These are phyloP conservation scores for Parastagonospora avenae DNA, from an alignment of 2,329 filamentous ascomycete species.

Conservation along the genomic window DNA sequence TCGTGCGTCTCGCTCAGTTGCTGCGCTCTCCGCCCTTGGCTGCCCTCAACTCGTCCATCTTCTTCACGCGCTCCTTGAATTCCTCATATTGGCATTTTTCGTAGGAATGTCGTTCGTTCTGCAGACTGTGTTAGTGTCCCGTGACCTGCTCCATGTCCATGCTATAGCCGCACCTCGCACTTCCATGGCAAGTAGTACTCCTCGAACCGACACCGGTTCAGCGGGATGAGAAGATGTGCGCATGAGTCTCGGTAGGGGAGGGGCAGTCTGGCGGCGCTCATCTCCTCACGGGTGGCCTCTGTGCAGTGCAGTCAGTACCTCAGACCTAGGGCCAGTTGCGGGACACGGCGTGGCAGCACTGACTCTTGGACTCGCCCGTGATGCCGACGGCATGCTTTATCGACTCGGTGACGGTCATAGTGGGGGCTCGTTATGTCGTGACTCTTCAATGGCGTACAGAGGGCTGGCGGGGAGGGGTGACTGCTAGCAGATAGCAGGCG, in stretches of 20 bases:
- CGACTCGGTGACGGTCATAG: constrained; percentile 51
- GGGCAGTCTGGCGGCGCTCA: constrained; percentile 88
- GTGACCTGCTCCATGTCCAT: neutral
- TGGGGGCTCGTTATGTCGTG: constrained; percentile 20
- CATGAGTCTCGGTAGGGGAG: constrained; percentile 94
- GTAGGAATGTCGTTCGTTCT: constrained; percentile 97
- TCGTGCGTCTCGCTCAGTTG: constrained; percentile 62
- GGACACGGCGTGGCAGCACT: constrained; percentile 26
- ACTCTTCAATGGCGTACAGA: constrained; percentile 28
- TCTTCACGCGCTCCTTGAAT: constrained; percentile 97
- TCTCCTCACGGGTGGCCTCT: constrained; percentile 87
- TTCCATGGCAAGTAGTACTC: constrained; percentile 97
- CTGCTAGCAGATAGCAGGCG: constrained; percentile 14
- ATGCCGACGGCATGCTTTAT: constrained; percentile 57
- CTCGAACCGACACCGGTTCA: constrained; percentile 92
- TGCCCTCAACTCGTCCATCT: constrained; percentile 95
- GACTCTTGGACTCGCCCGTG: constrained; percentile 40
- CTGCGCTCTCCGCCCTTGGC: constrained; percentile 83
- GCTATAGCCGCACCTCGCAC: constrained; percentile 73
- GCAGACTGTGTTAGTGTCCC: constrained; percentile 22
- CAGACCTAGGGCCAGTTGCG: constrained; percentile 25
- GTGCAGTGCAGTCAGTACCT: constrained; percentile 37
- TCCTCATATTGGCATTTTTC: constrained; percentile 99
- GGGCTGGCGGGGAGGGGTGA: constrained; percentile 13
- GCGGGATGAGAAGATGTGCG: constrained; percentile 89